phyloP scores from a whole-genome alignment of 1,139 yeast genomes.

The Saccharomycopsis crataegensis region DNA sequence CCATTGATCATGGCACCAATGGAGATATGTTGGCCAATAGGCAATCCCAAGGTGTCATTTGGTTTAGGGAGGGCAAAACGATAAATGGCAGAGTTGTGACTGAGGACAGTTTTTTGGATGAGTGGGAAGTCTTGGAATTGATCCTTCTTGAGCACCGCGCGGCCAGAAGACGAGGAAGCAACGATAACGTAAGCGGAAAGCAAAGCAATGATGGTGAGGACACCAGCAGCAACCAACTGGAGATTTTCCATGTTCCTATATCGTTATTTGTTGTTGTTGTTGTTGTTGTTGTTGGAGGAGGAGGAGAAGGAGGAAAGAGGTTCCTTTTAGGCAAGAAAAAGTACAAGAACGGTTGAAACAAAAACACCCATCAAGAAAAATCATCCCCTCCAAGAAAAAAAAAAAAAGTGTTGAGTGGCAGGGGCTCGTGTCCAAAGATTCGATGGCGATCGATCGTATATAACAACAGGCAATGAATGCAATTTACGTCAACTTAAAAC shows the following conservation, averaged over 20 bases:
- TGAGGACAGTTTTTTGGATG: constrained; percentile 66
- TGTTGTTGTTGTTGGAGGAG: constrained; percentile 4
- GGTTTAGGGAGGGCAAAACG: constrained; percentile 78
- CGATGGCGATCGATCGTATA: too few species aligned
- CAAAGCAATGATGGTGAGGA: constrained; percentile 13
- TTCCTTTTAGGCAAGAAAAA: not conserved
- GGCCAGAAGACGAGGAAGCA: constrained; percentile 5
- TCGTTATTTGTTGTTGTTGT: constrained; percentile 4
- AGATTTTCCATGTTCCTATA: constrained; percentile 4
- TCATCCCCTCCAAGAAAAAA: too few species aligned
- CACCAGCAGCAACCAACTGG: constrained; percentile 11
- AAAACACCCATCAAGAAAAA: not conserved
- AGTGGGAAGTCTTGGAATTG: constrained; percentile 77
- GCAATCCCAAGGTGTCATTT: constrained; percentile 75
- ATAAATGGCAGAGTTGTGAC: constrained; percentile 80
- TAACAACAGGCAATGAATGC: too few species aligned
- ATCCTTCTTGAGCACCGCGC: constrained; percentile 55
- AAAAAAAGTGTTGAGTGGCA: too few species aligned
- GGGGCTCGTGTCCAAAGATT: too few species aligned
- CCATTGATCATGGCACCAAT: constrained; percentile 70
- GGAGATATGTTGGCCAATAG: constrained; percentile 90
- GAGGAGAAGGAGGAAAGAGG: not conserved
- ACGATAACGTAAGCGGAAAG: constrained; percentile 12
- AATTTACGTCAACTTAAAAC: too few species aligned
- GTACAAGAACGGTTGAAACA: not conserved